These are phyloP conservation scores for Fagopyrum esculentum DNA, from an alignment of 148 eudicot species.

Conservation along the genomic window DNA sequence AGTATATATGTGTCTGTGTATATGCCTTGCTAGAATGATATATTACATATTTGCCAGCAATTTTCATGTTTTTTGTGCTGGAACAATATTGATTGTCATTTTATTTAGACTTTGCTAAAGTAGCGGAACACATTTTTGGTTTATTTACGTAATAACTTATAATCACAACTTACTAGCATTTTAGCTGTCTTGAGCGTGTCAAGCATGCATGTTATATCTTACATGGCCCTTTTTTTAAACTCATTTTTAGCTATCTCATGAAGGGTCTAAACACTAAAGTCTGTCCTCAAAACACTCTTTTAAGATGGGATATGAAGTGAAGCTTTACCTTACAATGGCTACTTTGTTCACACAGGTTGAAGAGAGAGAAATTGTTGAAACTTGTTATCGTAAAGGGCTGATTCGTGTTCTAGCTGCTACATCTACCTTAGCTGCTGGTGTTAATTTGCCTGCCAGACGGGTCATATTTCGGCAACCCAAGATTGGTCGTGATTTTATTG, in stretches of 20 bases:
- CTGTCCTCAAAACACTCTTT: constrained; percentile 1
- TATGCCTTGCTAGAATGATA: background rate
- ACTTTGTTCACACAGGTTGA: constrained; percentile 54
- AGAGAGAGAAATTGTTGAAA: constrained; percentile 90
- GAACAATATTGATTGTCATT: background rate
- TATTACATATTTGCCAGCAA: background rate
- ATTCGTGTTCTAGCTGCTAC: constrained; percentile 97
- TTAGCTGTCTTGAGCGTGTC: background rate
- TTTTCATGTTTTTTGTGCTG: background rate
- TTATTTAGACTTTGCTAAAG: background rate
- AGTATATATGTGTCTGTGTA: background rate
- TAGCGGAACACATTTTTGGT: background rate
- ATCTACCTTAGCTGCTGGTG: constrained; percentile 98
- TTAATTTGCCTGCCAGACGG: constrained; percentile 96
- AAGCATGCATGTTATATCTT: background rate
- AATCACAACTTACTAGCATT: background rate
- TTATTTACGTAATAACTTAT: background rate
- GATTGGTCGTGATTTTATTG: constrained; percentile 95
- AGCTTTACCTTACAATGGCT: constrained; percentile 3
- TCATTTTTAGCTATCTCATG: background rate
- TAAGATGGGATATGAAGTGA: constrained; percentile 1
- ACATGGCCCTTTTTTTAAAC: background rate
- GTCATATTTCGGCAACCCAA: constrained; percentile 96
- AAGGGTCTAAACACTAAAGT: background rate
- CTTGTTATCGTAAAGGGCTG: constrained; percentile 92